Base-by-base conservation (phyloP, 2,329 filamentous ascomycete genomes). In the Pyricularia pennisetigena region DNA sequence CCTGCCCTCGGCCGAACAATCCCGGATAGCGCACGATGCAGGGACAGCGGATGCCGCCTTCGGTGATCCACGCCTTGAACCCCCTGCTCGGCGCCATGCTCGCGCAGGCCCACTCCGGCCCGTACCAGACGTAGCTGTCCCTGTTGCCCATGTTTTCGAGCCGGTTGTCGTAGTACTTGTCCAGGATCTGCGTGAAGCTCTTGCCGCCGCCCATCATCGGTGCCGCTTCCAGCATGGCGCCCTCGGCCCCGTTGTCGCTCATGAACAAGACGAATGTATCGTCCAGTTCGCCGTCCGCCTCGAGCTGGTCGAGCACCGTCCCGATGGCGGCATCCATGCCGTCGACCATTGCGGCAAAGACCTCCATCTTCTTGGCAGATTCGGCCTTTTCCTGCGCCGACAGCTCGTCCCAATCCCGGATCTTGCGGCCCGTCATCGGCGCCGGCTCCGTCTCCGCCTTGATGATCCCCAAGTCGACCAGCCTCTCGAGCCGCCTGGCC, bases 301-400 rank as follows among this genome's bases (percentile, higher is more conserved):
- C 14, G 4, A 49, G 41, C 41, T 49, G 41, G 57, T 85, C 78
- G 29, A 87, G 77, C 2, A 89, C 82, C 68, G 84, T 84, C 54
- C 86, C 86, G 23, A 89, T 82, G 69, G 87, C 86, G 68, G 75
- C 74, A 71, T 89, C 87, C 67, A 88, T 88, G 67, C 79, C 80
- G 69, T 89, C 86, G 4, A 89, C 86, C 85, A 89, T 89, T 9
- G 80, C 87, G 0, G 87, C 86, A 69, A 84, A 89, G 2, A 85
- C 82, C 72, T 88, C 86, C 86, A 88, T 88, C 14, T 49, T 49
- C 6, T 49, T 49, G 14, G 41, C 14, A 16, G 41, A 16, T 49
- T 49, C 41, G 41, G 41, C 41, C 16, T 49, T 49, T 49, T 49
- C 35, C 4, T 49, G 35, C 14, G 35, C 16, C 14, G 35, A 49